Conservation (phyloP, 371 early-diverging fungal genomes). For the Capniomyces stellatus region DNA sequence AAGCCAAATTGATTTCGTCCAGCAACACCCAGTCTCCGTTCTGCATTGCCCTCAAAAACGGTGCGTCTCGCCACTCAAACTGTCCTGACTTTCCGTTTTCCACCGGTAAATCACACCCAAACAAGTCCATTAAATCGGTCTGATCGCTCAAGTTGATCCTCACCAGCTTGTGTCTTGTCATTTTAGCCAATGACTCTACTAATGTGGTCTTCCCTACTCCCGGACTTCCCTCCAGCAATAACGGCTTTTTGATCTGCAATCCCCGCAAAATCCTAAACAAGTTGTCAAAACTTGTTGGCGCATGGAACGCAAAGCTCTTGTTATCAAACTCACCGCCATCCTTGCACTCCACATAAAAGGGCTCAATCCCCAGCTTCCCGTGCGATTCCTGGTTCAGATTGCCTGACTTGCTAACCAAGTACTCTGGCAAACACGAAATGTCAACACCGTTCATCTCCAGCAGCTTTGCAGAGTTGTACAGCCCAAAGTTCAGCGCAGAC, state of each 20-base stretch:
- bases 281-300: slow-evolving; percentile 82
- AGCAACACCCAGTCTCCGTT: slow-evolving; percentile 95
- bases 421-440: background rate
- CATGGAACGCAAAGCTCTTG: slow-evolving; percentile 62
- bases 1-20: slow-evolving; percentile 98
- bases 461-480: too few species aligned
- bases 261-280: slow-evolving; percentile 87
- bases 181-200: slow-evolving; percentile 65
- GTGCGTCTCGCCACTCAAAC: slow-evolving; percentile 94
- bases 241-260: slow-evolving; percentile 79
- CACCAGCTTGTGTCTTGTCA: slow-evolving; percentile 65
- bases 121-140: slow-evolving; percentile 98
- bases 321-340: background rate
- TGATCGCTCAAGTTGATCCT: slow-evolving; percentile 98
- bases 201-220: slow-evolving; percentile 97
- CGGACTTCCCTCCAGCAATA: slow-evolving; percentile 94
- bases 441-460: background rate
- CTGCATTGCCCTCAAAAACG: slow-evolving; percentile 91
- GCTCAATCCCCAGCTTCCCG: slow-evolving; percentile 32
- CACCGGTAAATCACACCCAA: slow-evolving; percentile 94
- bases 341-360: slow-evolving; percentile 40
- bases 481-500: background rate
- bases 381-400: background rate
- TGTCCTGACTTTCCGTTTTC: slow-evolving; percentile 72
- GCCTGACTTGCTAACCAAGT: background rate